Evolutionary conservation across 2,329 filamentous ascomycete genomes (phyloP), one percentile per base, ranked within the genome.

Genomic region (Ascochyta pisi): DNA sequence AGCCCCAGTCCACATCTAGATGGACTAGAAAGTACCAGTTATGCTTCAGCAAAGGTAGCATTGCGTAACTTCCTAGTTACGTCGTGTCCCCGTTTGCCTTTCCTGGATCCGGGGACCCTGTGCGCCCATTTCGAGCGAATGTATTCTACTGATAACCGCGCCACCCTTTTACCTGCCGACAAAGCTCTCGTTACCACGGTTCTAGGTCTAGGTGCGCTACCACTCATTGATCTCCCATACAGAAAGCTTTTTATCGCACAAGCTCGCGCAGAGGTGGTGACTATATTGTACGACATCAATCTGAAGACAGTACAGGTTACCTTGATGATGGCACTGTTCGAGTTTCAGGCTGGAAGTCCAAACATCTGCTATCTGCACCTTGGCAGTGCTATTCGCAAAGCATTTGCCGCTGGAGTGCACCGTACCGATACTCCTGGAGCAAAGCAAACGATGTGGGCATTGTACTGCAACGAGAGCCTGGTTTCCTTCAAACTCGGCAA

Each of bases 331-430:
- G 43, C 54, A 8, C 54, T 49, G 16, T 40, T 52, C 26, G 54
- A 57, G 10, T 57, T 57, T 13, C 48, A 57, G 23, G 49, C 49
- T 22, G 54, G 54, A 0, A 57, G 49, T 12, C 54, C 54, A 1
- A 57, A 57, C 16, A 52, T 57, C 16, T 52, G 54, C 34, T 57
- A 57, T 33, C 33, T 57, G 27, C 54, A 57, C 8, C 45, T 57
- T 23, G 54, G 54, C n/a, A 41, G 48, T 15, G 49, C 54, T 3
- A 53, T 57, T 15, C 49, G 54, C 12, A 57, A 57, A 43, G 54
- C 54, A 4, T 57, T 52, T 26, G 54, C 54, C 12, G 54, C 54
- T 9, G 54, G 54, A 31, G 44, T 53, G 4, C 54, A 57, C 16
- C 48, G 54, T 9, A 38, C 35, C 2, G 19, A 48, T 7, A 52